Conservation (phyloP, 257 asterid genomes). For the Scutellaria baicalensis region DNA sequence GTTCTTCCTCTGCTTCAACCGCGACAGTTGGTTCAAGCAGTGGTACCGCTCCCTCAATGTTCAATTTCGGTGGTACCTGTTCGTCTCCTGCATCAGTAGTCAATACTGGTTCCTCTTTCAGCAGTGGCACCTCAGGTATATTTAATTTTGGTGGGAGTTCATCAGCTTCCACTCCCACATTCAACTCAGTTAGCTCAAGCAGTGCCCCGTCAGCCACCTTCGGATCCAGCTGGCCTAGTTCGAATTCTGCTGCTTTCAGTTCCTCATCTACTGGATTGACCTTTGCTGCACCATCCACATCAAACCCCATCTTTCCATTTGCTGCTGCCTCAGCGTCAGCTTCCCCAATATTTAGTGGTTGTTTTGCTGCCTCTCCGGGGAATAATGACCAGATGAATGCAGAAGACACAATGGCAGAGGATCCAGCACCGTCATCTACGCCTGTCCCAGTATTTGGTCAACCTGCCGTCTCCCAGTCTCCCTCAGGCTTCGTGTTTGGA, state of each 20-base stretch:
- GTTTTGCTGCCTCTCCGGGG: slow-evolving; percentile 34
- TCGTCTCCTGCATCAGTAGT: slow-evolving; percentile 15
- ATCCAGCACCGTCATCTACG: slow-evolving; percentile 54
- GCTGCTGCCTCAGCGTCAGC: slow-evolving; percentile 27
- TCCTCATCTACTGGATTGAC: slow-evolving; percentile 14
- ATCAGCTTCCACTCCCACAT: slow-evolving; percentile 23
- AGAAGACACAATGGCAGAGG: slow-evolving; percentile 96
- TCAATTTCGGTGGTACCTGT: slow-evolving; percentile 17
- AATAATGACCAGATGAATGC: slow-evolving; percentile 58
- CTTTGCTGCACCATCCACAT: slow-evolving; percentile 38
- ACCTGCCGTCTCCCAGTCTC: slow-evolving; percentile 34
- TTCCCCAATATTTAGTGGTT: slow-evolving; percentile 20
- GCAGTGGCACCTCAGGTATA: slow-evolving; percentile 19
- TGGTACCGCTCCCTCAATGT: slow-evolving; percentile 9
- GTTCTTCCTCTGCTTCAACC: slow-evolving; percentile 26
- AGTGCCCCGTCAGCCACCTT: slow-evolving; percentile 23
- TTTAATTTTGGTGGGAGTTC: slow-evolving; percentile 37
- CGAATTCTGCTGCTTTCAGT: slow-evolving; percentile 33
- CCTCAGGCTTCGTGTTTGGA: slow-evolving; percentile 41
- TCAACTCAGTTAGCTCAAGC: slow-evolving; percentile 15
- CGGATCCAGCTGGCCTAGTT: slow-evolving; percentile 35
- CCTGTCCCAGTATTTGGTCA: slow-evolving; percentile 43
- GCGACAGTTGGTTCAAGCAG: slow-evolving; percentile 16
- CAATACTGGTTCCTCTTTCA: slow-evolving; percentile 11
- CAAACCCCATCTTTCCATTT: slow-evolving; percentile 34